Evolutionary conservation across 805 yeast species (phyloP).

Genomic region (Helenozyma rhizophorensis): DNA sequence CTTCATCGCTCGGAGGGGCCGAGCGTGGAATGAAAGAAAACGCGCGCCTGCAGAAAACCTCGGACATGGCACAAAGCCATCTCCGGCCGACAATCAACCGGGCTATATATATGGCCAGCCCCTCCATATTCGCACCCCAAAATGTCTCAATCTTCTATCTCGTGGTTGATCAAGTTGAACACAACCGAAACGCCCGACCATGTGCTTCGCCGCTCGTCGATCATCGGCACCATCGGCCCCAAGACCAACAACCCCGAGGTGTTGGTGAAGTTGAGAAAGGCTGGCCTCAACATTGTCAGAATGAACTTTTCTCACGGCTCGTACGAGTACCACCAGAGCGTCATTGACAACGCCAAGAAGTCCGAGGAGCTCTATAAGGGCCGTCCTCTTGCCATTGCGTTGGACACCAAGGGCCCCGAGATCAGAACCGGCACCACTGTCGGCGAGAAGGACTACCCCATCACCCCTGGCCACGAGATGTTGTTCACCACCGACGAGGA

Average conservation of each 20-base stretch:
- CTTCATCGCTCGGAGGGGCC: too few relatives aligned
- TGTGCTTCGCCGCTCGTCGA: constrained; percentile 87
- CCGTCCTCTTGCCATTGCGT: constrained; percentile 96
- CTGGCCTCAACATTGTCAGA: constrained; percentile 96
- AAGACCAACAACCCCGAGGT: constrained; percentile 88
- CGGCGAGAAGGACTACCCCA: constrained; percentile 76
- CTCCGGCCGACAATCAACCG: constrained; percentile 30
- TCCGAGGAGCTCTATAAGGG: constrained; percentile 88
- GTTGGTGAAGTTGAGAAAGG: constrained; percentile 84
- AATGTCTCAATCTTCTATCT: constrained; percentile 48
- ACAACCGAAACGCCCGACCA: constrained; percentile 69
- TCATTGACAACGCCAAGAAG: constrained; percentile 92
- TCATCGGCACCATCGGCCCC: constrained; percentile 99
- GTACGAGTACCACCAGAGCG: constrained; percentile 95
- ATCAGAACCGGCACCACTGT: constrained; percentile 96
- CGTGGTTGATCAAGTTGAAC: constrained; percentile 82
- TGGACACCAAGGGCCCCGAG: constrained; percentile 99
- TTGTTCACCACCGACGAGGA: constrained; percentile 86
- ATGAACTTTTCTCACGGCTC: constrained; percentile 99
- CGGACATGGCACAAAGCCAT: constrained; percentile 13
- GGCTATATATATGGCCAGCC: constrained; percentile 9
- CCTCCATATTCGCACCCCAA: constrained; percentile 3
- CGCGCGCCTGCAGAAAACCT: too few relatives aligned
- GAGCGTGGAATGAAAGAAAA: too few relatives aligned
- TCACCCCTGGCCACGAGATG: constrained; percentile 84